Evolutionary conservation across 225 moss, liverwort and hornwort species (phyloP).

Genomic region (Antitrichia curtipendula): DNA sequence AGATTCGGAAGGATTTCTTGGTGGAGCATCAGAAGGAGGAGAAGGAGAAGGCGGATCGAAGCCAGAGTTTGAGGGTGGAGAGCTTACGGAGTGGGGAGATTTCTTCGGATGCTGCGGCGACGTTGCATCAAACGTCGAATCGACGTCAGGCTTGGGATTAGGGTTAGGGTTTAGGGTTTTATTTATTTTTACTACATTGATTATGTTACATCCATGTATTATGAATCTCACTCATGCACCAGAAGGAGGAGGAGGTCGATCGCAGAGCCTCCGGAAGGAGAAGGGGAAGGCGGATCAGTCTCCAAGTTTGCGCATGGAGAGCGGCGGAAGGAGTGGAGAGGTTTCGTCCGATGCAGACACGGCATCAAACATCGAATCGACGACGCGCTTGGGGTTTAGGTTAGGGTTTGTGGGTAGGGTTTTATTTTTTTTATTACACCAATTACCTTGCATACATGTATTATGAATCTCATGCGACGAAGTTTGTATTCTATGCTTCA

Average conservation of each 20-base stretch:
- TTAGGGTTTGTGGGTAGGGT: not conserved
- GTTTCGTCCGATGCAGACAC: not conserved
- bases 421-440: not conserved
- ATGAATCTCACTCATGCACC: not conserved
- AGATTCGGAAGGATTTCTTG: constrained; percentile 43
- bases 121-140: constrained; percentile 8
- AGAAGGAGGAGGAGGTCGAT: not conserved
- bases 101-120: not conserved
- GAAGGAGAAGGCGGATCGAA: not conserved
- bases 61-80: not conserved
- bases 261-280: not conserved
- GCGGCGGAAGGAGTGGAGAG: not conserved
- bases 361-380: not conserved
- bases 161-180: not conserved
- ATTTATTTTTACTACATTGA: not conserved
- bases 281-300: not conserved
- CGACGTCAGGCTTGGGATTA: not conserved
- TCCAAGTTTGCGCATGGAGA: not conserved
- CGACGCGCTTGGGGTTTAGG: not conserved
- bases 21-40: constrained; percentile 9
- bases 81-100: not conserved
- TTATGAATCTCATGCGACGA: not conserved
- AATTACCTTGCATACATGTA: not conserved
- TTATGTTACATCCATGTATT: not conserved
- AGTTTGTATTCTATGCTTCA: not conserved